Percentiles rank a stretch among this genome's conserved stretches.
phyloP scores from a whole-genome alignment of 2,329 filamentous ascomycete species.

The Phyllosticta citrichinensis region DNA sequence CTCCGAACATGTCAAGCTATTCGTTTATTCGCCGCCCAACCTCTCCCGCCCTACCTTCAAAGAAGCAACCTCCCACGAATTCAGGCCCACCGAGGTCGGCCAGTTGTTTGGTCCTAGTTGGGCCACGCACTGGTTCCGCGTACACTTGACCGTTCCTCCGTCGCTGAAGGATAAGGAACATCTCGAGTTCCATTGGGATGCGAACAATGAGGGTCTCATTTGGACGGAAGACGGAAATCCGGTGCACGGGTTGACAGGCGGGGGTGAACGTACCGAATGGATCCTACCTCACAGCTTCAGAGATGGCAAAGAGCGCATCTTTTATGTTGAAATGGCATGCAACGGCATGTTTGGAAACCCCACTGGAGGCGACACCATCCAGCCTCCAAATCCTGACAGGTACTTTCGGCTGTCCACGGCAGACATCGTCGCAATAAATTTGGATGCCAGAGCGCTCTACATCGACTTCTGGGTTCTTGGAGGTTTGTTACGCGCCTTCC shows the following conservation, averaged over 20 bases:
- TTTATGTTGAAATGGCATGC: constrained; percentile 98
- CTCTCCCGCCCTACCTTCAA: constrained; percentile 75
- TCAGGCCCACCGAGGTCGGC: constrained; percentile 64
- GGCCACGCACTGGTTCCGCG: constrained; percentile 96
- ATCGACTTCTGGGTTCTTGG: constrained; percentile 95
- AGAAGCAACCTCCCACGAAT: constrained; percentile 68
- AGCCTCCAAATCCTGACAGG: constrained; percentile 77
- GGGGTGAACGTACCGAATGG: constrained; percentile 84
- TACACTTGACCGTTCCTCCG: constrained; percentile 66
- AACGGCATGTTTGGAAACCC: constrained; percentile 98
- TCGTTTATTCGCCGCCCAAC: constrained; percentile 73
- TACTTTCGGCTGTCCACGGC: constrained; percentile 68
- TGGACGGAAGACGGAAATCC: constrained; percentile 87
- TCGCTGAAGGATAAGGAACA: constrained; percentile 65
- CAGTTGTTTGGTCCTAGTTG: constrained; percentile 84
- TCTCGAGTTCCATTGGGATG: constrained; percentile 95
- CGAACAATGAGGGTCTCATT: constrained; percentile 85
- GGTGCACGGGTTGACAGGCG: constrained; percentile 83
- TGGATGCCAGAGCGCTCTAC: constrained; percentile 70
- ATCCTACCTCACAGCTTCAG: constrained; percentile 71
- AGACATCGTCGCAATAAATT: constrained; percentile 80
- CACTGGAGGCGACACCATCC: constrained; percentile 71
- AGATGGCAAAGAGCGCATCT: constrained; percentile 75
- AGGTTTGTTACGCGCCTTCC: constrained; percentile 20
- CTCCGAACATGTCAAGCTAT: constrained; percentile 69